These are phyloP conservation scores for Bipolaris victoriae DNA, from an alignment of 2,329 filamentous ascomycete species.

Conservation along the genomic window DNA sequence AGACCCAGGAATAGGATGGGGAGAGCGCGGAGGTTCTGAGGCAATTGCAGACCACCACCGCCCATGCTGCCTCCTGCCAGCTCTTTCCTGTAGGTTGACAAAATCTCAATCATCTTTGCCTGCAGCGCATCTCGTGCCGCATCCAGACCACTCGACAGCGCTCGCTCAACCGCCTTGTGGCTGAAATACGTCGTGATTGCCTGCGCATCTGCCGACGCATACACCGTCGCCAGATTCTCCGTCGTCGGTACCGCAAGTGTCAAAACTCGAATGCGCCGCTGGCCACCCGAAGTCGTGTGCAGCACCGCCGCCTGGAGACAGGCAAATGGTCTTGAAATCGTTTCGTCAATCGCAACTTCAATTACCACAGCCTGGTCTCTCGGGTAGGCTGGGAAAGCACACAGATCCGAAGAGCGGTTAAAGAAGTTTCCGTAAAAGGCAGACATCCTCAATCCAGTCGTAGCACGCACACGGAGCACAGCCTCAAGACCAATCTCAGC, in stretches of 20 bases:
- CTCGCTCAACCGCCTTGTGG: slow-evolving; percentile 95
- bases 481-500: slow-evolving; percentile 95
- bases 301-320: slow-evolving; percentile 86
- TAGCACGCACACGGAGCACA: slow-evolving; percentile 92
- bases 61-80: slow-evolving; percentile 95
- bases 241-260: slow-evolving; percentile 93
- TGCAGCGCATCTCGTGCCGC: slow-evolving; percentile 89
- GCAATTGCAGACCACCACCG: slow-evolving; percentile 88
- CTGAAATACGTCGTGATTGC: slow-evolving; percentile 94
- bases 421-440: slow-evolving; percentile 99
- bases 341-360: slow-evolving; percentile 97
- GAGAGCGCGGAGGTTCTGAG: slow-evolving; percentile 85
- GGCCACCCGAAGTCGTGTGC: slow-evolving; percentile 97
- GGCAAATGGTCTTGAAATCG: slow-evolving; percentile 85
- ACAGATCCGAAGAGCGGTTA: slow-evolving; percentile 95
- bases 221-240: slow-evolving; percentile 85
- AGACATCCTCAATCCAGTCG: slow-evolving; percentile 92
- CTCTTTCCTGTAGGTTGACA: slow-evolving; percentile 97
- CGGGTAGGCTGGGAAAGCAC: slow-evolving; percentile 96
- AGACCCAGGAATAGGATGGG: slow-evolving; percentile 90
- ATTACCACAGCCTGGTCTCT: slow-evolving; percentile 97
- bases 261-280: slow-evolving; percentile 91
- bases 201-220: slow-evolving; percentile 91
- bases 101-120: slow-evolving; percentile 86
- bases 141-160: slow-evolving; percentile 84